These are phyloP conservation scores for Fusarium tuaranense DNA, from an alignment of 2,329 filamentous ascomycete genomes.

Conservation along the genomic window DNA sequence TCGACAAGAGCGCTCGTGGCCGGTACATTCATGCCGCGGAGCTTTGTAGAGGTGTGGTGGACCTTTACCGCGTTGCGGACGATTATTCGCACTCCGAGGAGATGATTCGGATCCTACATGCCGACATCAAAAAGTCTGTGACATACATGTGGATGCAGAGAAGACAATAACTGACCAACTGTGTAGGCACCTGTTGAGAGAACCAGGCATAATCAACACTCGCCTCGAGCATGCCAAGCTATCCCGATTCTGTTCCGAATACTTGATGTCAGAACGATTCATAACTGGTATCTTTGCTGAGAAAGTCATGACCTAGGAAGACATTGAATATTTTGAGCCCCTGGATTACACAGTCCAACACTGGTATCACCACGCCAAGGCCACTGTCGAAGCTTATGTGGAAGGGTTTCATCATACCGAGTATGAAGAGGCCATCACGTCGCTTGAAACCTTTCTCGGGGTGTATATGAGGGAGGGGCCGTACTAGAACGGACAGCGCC, in stretches of 20 bases:
- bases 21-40: slow-evolving; percentile 5
- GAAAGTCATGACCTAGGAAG: not conserved
- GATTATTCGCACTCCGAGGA: not conserved
- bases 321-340: slow-evolving; percentile 10
- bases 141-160: not conserved
- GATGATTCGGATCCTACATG: slow-evolving; percentile 15
- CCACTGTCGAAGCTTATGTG: not conserved
- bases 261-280: slow-evolving; percentile 16
- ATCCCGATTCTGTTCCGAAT: slow-evolving; percentile 10
- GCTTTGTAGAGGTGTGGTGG: slow-evolving; percentile 18
- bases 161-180: not conserved
- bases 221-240: slow-evolving; percentile 4
- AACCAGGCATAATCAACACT: not conserved
- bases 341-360: slow-evolving; percentile 21
- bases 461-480: not conserved
- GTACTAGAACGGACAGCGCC: not conserved
- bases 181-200: slow-evolving; percentile 9
- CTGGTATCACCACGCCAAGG: slow-evolving; percentile 18
- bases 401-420: not conserved
- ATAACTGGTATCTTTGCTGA: not conserved
- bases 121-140: not conserved
- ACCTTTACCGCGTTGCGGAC: not conserved
- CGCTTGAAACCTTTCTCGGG: not conserved
- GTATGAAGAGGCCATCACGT: not conserved
- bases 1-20: slow-evolving; percentile 1